Evolutionary conservation across 495 filamentous ascomycete species (phyloP), one percentile per base, ranked within the genome.

Genomic region (Podospora pseudocomata): DNA sequence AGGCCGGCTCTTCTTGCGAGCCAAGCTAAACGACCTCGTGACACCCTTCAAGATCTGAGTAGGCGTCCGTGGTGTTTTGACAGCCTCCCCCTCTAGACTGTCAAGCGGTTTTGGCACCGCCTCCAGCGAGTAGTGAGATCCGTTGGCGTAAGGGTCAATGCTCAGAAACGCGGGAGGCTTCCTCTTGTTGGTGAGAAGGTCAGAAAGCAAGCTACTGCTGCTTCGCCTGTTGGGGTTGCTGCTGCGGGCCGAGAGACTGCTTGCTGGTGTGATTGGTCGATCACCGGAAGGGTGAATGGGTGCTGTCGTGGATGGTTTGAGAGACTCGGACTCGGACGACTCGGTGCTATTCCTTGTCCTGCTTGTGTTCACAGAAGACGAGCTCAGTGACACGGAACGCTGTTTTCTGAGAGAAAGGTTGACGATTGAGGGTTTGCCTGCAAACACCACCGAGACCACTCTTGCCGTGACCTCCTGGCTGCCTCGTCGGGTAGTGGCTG

Each of bases 401-500:
- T 77, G 74, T 57, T 74, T 70, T 11, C 64, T 62, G 23, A 76
- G 70, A 4, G 78, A 70, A n/a, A 84, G 74, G 70, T 82, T 78
- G 30, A 85, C 76, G 7, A 85, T 75, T 19, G 74, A 81, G 2
- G 82, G 82, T 71, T 79, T 82, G 63, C 82, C 82, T 11, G 79
- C 70, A 65, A 78, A 85, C 53, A 85, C 71, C 11, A 85, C 81
- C 5, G 82, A 84, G 5, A 85, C 82, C n/a, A 77, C 79, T 39
- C 82, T 73, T 0, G 82, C 82, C 2, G 79, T 84, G 61, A 77
- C 80, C 74, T 85, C 81, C 57, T 81, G 77, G 68, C 80, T 83
- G 69, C 56, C 74, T 32, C 81, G 71, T 49, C 39, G 39, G 15
- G 39, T 49, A 49, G 39, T 13, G 30, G 76, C 68, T 28, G 72